Conservation (phyloP, 306 rosid species). For the Benincasa hispida region DNA sequence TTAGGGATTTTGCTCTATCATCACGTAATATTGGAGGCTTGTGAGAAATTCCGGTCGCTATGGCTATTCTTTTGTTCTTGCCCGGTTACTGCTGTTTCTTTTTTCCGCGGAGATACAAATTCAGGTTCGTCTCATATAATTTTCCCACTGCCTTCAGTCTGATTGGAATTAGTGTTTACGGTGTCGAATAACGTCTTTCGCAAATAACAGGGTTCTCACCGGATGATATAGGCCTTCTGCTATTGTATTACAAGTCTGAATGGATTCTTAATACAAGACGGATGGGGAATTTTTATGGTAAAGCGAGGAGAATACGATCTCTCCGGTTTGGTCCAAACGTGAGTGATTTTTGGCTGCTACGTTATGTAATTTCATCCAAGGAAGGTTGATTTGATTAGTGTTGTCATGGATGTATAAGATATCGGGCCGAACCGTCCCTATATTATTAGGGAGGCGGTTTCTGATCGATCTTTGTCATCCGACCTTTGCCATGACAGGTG, state of each 20-base stretch:
- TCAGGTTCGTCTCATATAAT: not conserved
- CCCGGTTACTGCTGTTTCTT: too few species aligned
- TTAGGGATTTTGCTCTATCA: not conserved
- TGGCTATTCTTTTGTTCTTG: not conserved
- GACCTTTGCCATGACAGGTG: conserved; percentile 99
- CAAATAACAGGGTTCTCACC: not conserved
- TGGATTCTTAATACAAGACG: not conserved
- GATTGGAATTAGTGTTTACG: not conserved
- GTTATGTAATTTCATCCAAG: not conserved
- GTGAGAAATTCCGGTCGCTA: not conserved
- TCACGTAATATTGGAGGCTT: not conserved
- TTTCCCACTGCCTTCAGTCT: not conserved
- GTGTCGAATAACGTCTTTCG: not conserved
- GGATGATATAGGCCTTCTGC: not conserved
- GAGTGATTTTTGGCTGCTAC: not conserved
- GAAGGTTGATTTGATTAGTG: not conserved
- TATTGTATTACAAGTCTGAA: not conserved
- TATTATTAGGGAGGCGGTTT: not conserved
- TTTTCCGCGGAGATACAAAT: not conserved
- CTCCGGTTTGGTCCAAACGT: not conserved
- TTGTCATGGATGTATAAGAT: conserved; percentile 39
- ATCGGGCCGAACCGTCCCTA: conserved; percentile 18
- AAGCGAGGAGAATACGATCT: not conserved
- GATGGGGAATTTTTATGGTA: not conserved
- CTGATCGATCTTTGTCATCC: conserved; percentile 46